Conservation (phyloP, 73 alveolate species). For the Halteria grandinella region DNA sequence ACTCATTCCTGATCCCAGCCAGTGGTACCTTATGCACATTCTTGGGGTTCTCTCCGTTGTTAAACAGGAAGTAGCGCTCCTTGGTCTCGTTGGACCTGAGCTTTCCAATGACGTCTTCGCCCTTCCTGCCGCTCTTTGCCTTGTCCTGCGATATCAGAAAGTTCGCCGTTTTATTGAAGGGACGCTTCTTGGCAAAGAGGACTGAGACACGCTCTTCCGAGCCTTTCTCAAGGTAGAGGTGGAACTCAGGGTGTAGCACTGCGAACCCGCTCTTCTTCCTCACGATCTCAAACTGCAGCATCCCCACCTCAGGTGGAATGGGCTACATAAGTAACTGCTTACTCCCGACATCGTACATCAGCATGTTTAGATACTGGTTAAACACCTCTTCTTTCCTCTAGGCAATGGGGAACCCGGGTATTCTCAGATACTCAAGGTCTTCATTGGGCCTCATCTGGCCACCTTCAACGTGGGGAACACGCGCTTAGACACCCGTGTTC, state of each 20-base stretch:
- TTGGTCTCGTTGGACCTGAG: conserved; percentile 25
- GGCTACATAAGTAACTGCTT: conserved; percentile 35
- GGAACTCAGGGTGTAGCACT: conserved; percentile 15
- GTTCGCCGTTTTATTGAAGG: conserved; percentile 33
- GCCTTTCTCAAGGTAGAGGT: conserved; percentile 39
- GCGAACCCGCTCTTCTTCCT: conserved; percentile 36
- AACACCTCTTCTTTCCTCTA: conserved; percentile 13
- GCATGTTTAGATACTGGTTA: conserved; percentile 27
- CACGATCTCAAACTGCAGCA: conserved; percentile 23
- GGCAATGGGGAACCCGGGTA: conserved; percentile 46
- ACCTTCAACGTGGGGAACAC: too few species aligned
- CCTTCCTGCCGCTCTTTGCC: conserved; percentile 13
- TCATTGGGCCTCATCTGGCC: conserved; percentile 3
- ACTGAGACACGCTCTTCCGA: conserved; percentile 6
- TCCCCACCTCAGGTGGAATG: conserved; percentile 44
- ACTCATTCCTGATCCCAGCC: conserved; percentile 37
- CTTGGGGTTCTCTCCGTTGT: conserved; percentile 40
- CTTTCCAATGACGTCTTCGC: conserved; percentile 34
- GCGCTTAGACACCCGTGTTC: too few species aligned
- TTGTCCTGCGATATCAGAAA: conserved; percentile 39
- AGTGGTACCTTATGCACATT: conserved; percentile 27
- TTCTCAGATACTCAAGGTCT: conserved; percentile 4
- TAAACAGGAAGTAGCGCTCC: conserved; percentile 11
- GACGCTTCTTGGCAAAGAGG: conserved; percentile 33
- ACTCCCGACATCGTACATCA: conserved; percentile 36